These are phyloP conservation scores for Starmerella vaccinii DNA, from an alignment of 805 yeast genomes.

Conservation along the genomic window DNA sequence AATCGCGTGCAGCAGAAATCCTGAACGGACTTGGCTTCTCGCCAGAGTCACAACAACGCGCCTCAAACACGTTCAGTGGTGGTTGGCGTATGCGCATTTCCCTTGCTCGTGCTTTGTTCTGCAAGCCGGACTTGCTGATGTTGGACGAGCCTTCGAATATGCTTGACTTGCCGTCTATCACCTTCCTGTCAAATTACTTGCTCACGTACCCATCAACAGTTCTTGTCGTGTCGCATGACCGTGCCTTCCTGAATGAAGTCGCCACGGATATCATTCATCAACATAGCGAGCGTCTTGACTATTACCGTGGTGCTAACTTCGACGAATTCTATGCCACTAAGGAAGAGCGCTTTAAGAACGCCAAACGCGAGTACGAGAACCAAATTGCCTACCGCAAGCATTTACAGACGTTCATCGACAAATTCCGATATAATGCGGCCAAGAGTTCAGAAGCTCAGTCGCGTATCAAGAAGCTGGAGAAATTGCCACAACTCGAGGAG, in stretches of 20 bases:
- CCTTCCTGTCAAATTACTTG: constrained; percentile 79
- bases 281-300: constrained; percentile 93
- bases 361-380: constrained; percentile 88
- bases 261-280: constrained; percentile 98
- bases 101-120: constrained; percentile 94
- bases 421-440: constrained; percentile 94
- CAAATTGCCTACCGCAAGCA: constrained; percentile 95
- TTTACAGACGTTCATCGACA: constrained; percentile 88
- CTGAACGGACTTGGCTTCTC: constrained; percentile 90
- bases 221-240: constrained; percentile 92
- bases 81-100: constrained; percentile 99
- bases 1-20: constrained; percentile 90
- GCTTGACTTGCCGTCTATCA: constrained; percentile 99
- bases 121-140: constrained; percentile 86
- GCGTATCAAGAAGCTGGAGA: constrained; percentile 91
- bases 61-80: constrained; percentile 92
- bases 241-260: constrained; percentile 92
- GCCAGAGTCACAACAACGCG: constrained; percentile 65
- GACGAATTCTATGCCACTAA: constrained; percentile 86
- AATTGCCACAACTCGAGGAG: constrained; percentile 81
- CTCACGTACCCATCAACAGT: constrained; percentile 88
- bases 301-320: constrained; percentile 81
- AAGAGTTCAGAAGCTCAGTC: constrained; percentile 97
- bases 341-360: constrained; percentile 90
- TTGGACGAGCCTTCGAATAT: constrained; percentile 98